phyloP scores from a whole-genome alignment of 1,284 basidiomycete genomes.

The Vanrija sp. region DNA sequence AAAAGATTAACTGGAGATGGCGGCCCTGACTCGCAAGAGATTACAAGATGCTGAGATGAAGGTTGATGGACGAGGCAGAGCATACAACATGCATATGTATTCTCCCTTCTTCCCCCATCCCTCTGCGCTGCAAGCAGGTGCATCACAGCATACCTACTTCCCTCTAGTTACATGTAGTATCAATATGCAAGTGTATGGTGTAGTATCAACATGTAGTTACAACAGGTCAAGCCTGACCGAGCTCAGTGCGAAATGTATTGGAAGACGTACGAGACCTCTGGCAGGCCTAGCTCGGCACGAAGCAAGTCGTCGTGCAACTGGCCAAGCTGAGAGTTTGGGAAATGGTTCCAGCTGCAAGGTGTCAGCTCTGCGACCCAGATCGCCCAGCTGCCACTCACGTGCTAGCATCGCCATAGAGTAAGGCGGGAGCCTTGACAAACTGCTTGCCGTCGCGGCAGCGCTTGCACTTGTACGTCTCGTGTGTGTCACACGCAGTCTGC shows the following conservation, averaged over 20 bases:
- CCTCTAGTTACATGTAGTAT: background rate
- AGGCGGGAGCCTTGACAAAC: slow-evolving; percentile 70
- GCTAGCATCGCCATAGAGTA: slow-evolving; percentile 95
- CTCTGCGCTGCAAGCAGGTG: too few species aligned
- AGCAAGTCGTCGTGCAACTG: slow-evolving; percentile 94
- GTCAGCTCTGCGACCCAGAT: background rate
- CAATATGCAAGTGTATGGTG: background rate
- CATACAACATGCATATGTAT: too few species aligned
- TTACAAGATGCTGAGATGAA: too few species aligned
- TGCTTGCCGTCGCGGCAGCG: slow-evolving; percentile 87
- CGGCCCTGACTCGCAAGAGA: too few species aligned
- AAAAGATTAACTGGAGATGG: too few species aligned
- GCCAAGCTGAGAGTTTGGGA: slow-evolving; percentile 78
- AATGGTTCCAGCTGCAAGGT: slow-evolving; percentile 86
- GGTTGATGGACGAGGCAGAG: too few species aligned
- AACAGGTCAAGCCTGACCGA: background rate
- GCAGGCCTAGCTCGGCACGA: slow-evolving; percentile 76
- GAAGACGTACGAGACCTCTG: slow-evolving; percentile 86
- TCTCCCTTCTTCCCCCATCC: too few species aligned
- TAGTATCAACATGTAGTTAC: background rate
- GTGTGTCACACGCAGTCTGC: slow-evolving; percentile 84
- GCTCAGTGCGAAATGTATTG: slow-evolving; percentile 64
- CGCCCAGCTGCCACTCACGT: slow-evolving; percentile 61
- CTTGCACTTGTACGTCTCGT: slow-evolving; percentile 97
- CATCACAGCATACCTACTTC: background rate